phyloP scores from a whole-genome alignment of 345 rosid species.

The Moricandia moricandioides region DNA sequence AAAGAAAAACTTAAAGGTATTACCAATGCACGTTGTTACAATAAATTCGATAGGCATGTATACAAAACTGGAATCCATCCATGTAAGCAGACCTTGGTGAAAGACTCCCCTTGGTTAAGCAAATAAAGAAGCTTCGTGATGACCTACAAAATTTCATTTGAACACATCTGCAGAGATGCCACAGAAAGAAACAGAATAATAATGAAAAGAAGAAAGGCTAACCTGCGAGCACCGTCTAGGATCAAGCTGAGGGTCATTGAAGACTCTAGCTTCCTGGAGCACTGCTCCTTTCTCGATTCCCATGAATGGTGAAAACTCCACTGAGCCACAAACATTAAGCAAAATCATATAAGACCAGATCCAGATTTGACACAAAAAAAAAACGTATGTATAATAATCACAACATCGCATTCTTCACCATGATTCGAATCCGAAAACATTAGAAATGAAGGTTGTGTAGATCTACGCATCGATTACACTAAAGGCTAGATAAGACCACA shows the following conservation, averaged over 20 bases:
- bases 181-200: constrained; percentile 5
- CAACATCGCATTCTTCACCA: background rate
- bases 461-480: constrained; percentile 17
- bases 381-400: background rate
- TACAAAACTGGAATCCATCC: no score
- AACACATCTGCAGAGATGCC: background rate
- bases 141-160: constrained; percentile 38
- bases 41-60: no score
- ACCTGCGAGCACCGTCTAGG: constrained; percentile 98
- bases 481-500: background rate
- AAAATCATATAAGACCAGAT: background rate
- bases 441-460: background rate
- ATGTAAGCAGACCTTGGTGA: constrained; percentile 63
- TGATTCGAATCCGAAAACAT: background rate
- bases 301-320: constrained; percentile 85
- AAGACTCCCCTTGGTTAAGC: constrained; percentile 92
- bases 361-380: background rate
- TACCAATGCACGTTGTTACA: no score
- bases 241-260: constrained; percentile 97
- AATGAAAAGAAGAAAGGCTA: background rate
- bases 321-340: constrained; percentile 33
- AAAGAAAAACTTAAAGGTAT: background rate
- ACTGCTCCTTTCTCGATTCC: constrained; percentile 99
- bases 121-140: constrained; percentile 91
- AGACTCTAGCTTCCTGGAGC: constrained; percentile 96